Base-by-base conservation (phyloP, 352 stramenopile species). In the Phytophthora sansomeana region DNA sequence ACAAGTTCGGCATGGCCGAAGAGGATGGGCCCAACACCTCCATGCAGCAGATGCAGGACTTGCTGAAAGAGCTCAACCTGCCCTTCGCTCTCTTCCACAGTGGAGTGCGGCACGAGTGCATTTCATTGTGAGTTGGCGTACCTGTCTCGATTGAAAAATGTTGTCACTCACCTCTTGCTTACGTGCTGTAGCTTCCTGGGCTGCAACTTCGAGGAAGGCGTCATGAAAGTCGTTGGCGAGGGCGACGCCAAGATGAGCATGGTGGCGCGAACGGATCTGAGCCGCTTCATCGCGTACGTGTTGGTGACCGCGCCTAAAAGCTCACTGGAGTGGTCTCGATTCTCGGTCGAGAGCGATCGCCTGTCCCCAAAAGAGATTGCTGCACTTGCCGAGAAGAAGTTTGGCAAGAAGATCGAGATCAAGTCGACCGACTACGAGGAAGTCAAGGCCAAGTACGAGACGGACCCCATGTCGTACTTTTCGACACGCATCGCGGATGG, bases 391-490 rank as follows among this genome's bases (percentile, higher is more conserved):
- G 69, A 74, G 50, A 70, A 74, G 58, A 77, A 74, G 50, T 28
- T 74, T 14, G 52, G 56, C 48, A 77, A 67, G 59, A 77, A 68
- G 56, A 66, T 74, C 26, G 60, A 74, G 32, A 16, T 74, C 38
- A 58, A 42, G 0, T 26, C 49, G 24, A 29, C 67, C 4, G 41
- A 59, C 26, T 71, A 59, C 46, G 65, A 74, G n/a, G 55, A 68
- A 28, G 72, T 57, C 64, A 74, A 72, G 55, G 61, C 61, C 17
- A 71, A 65, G 16, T 68, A 59, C 59, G 28, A 63, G 14, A 63
- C 64, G 29, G 65, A 74, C 46, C 39, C 52, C 8, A 6, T 49
- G 30, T 52, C 64, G 5, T 74, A 69, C 56, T 21, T 78, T 8
- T 67, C 35, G 29, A 65, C 63, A 11, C 17, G 58, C 5, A 46